These are phyloP conservation scores for Nepenthes mirabilis DNA, from an alignment of 148 eudicot species.

Conservation along the genomic window DNA sequence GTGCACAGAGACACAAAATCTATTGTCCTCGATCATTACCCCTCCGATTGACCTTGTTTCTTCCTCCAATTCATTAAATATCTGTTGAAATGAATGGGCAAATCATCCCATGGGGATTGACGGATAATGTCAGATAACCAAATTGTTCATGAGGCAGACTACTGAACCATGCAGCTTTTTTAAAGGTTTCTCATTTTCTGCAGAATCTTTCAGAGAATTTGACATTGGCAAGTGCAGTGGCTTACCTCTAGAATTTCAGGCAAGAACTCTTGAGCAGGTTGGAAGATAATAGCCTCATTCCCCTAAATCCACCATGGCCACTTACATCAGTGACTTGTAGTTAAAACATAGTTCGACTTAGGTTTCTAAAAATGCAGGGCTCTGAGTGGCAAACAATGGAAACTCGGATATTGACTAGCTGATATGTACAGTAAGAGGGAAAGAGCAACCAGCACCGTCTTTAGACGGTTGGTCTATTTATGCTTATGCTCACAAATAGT, in stretches of 20 bases:
- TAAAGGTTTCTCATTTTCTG: neutral
- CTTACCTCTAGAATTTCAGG: constrained; percentile 63
- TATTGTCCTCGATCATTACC: constrained; percentile 67
- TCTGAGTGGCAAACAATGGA: neutral
- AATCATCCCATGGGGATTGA: too few species aligned
- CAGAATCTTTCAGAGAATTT: neutral
- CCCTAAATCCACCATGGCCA: constrained; percentile 23
- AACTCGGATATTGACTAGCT: too few species aligned
- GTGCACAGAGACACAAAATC: constrained; percentile 80
- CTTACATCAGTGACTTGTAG: neutral
- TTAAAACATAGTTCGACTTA: too few species aligned
- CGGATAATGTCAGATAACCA: neutral
- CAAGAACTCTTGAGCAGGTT: constrained; percentile 79
- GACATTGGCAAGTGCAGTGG: neutral
- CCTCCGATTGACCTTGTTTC: constrained; percentile 35
- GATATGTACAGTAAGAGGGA: neutral
- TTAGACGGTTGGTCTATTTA: too few species aligned
- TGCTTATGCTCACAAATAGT: too few species aligned
- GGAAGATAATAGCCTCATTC: constrained; percentile 49
- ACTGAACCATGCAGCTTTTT: neutral
- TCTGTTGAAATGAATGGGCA: constrained; percentile 17
- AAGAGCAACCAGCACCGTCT: neutral
- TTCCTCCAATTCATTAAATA: constrained; percentile 44
- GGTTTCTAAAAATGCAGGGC: neutral
- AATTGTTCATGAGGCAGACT: neutral